These are phyloP conservation scores for Colletotrichum orchidophilum DNA, from an alignment of 2,329 filamentous ascomycete species.

Conservation along the genomic window DNA sequence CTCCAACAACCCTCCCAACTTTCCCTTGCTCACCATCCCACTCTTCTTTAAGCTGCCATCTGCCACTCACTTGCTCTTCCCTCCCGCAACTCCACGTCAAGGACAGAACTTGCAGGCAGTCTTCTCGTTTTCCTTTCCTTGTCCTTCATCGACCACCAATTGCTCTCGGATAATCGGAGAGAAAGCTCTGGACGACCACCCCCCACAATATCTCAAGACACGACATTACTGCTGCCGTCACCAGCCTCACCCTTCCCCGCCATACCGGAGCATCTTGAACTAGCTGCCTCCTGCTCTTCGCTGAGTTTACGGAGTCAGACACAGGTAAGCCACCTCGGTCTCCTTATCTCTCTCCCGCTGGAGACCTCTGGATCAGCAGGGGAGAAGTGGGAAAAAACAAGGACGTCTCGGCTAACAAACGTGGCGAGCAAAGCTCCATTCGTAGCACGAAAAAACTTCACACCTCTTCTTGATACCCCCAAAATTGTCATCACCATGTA, in stretches of 20 bases:
- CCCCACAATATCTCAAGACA: not conserved
- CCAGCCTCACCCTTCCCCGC: conserved; percentile 3
- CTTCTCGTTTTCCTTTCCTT: conserved; percentile 34
- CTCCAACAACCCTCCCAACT: conserved; percentile 11
- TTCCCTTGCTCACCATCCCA: conserved; percentile 28
- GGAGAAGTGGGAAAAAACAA: not conserved
- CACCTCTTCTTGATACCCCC: conserved; percentile 51
- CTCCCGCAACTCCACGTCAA: conserved; percentile 23
- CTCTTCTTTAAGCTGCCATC: conserved; percentile 33
- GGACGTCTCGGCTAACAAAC: conserved; percentile 20
- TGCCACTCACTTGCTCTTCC: conserved; percentile 20
- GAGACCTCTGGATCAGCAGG: not conserved
- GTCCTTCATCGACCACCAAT: conserved; percentile 33
- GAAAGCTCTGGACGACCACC: conserved; percentile 24
- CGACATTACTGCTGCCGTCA: not conserved
- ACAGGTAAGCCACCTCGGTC: conserved; percentile 12
- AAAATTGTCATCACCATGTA: conserved; percentile 72
- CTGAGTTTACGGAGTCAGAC: conserved; percentile 49
- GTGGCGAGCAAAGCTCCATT: conserved; percentile 28
- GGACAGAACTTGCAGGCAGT: conserved; percentile 27
- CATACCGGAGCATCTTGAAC: conserved; percentile 26
- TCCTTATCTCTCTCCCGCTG: not conserved
- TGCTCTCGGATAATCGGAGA: conserved; percentile 28
- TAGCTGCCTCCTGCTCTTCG: conserved; percentile 48
- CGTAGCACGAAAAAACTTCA: conserved; percentile 26